Conservation (phyloP, 2,329 filamentous ascomycete species). For the Neonectria ditissima region DNA sequence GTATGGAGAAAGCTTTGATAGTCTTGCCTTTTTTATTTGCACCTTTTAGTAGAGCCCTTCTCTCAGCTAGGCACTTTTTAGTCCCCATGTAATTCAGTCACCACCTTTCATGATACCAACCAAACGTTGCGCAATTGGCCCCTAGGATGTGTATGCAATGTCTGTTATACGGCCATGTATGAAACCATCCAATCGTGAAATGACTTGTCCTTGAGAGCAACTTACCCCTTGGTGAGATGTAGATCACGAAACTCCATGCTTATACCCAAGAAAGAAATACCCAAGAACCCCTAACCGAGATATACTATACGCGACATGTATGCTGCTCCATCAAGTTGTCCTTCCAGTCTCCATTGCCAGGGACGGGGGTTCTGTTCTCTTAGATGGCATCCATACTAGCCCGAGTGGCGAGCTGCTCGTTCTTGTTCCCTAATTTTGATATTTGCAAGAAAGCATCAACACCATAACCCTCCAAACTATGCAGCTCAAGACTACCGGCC, state of each 20-base stretch:
- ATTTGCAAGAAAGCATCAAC: conserved; percentile 97
- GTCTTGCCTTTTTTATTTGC: conserved; percentile 53
- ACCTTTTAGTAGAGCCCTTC: conserved; percentile 49
- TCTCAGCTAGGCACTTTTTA: conserved; percentile 54
- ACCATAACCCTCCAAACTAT: conserved; percentile 94
- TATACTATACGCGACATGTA: conserved; percentile 7
- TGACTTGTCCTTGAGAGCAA: neutral
- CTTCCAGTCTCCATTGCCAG: conserved; percentile 16
- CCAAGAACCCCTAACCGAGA: conserved; percentile 9
- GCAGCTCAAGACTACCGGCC: conserved; percentile 91
- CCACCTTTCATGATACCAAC: conserved; percentile 60
- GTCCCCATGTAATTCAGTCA: conserved; percentile 61
- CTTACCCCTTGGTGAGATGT: neutral
- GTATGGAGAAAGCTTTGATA: conserved; percentile 50
- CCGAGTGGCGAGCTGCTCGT: conserved; percentile 87
- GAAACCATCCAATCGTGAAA: conserved; percentile 17
- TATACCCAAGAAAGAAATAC: conserved; percentile 22
- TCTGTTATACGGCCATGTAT: conserved; percentile 12
- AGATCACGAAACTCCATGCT: conserved; percentile 42
- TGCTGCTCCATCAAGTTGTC: neutral
- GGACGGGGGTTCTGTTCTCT: conserved; percentile 13
- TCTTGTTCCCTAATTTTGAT: conserved; percentile 96
- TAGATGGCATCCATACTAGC: conserved; percentile 83
- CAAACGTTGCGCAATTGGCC: conserved; percentile 27
- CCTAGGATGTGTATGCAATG: conserved; percentile 21